These are phyloP conservation scores for Fragaria nilgerrensis DNA, from an alignment of 306 rosid genomes.

Conservation along the genomic window DNA sequence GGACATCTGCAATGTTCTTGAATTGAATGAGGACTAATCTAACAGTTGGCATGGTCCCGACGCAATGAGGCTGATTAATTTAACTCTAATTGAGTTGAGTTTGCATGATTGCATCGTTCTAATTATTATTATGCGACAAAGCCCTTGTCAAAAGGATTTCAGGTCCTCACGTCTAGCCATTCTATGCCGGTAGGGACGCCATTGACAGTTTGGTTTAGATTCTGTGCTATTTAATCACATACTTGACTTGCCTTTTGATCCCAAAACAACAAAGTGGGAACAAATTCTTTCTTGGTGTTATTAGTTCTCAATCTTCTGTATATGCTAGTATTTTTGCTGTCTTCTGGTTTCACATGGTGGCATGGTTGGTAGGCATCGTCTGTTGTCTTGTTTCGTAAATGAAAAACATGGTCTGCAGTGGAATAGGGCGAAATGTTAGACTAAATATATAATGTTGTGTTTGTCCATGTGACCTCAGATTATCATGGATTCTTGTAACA, in stretches of 20 bases:
- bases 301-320: background rate
- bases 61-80: background rate
- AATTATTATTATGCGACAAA: background rate
- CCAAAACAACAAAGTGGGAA: conserved; percentile 1
- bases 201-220: conserved; percentile 6
- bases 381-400: conserved; percentile 2
- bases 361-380: background rate
- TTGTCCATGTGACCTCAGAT: conserved; percentile 11
- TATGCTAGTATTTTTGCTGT: background rate
- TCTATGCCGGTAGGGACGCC: background rate
- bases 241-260: conserved; percentile 5
- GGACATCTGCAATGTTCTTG: conserved; percentile 20
- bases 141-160: background rate
- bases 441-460: background rate
- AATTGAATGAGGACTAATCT: background rate
- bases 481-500: background rate
- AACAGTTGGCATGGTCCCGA: conserved; percentile 14
- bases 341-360: conserved; percentile 4
- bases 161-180: background rate
- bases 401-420: conserved; percentile 2
- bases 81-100: background rate
- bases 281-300: background rate
- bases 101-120: conserved; percentile 6
- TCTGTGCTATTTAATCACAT: background rate
- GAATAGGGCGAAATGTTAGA: background rate